These are phyloP conservation scores for Leucogyrophana mollusca DNA, from an alignment of 768 basidiomycete species.

Conservation along the genomic window DNA sequence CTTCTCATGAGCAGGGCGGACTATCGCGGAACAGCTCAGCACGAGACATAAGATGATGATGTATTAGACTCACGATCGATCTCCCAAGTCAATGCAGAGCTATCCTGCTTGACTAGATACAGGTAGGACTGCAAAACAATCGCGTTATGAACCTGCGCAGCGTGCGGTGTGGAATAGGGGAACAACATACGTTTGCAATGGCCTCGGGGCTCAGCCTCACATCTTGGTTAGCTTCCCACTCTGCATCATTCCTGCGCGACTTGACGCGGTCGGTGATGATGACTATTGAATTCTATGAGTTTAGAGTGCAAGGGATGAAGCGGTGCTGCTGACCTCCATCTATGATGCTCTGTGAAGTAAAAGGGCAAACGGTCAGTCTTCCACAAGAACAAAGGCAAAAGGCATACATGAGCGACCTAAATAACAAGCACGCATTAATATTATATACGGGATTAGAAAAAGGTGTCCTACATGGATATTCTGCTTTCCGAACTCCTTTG, in stretches of 20 bases:
- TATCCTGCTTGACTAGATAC: constrained; percentile 65
- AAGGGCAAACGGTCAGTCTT: neutral
- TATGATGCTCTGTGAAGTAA: constrained; percentile 53
- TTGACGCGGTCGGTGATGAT: constrained; percentile 40
- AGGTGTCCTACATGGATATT: constrained; percentile 60
- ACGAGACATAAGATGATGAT: neutral
- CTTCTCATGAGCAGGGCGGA: constrained; percentile 54
- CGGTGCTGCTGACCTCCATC: constrained; percentile 49
- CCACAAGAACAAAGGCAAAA: neutral
- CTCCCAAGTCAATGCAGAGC: constrained; percentile 78
- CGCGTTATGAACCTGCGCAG: constrained; percentile 4
- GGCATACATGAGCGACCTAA: constrained; percentile 66
- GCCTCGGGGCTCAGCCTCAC: constrained; percentile 58
- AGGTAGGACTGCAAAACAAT: constrained; percentile 58
- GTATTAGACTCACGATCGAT: constrained; percentile 61
- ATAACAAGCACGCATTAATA: neutral
- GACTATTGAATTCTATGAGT: constrained; percentile 31
- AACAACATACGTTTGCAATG: constrained; percentile 58
- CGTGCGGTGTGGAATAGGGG: neutral
- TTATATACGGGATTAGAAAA: neutral
- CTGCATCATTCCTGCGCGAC: constrained; percentile 25
- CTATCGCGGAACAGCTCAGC: constrained; percentile 17
- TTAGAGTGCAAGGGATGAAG: neutral
- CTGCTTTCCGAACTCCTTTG: constrained; percentile 72
- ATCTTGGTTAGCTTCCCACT: constrained; percentile 46